These are phyloP conservation scores for Platanthera zijinensis DNA, from an alignment of 106 monocot genomes.

Conservation along the genomic window DNA sequence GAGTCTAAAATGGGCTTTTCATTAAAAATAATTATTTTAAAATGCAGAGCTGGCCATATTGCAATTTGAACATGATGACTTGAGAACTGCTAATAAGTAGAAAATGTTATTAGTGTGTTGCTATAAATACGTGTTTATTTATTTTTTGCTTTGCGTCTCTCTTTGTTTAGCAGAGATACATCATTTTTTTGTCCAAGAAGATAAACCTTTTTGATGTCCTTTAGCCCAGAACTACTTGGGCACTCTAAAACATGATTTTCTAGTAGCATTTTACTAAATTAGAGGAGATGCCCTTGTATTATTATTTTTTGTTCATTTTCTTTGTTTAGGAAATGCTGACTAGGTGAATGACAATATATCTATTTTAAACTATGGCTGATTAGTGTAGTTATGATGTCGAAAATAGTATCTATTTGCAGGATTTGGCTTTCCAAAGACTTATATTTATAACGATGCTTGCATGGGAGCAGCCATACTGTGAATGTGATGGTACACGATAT, in stretches of 20 bases:
- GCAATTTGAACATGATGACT: neutral
- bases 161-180: neutral
- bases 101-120: neutral
- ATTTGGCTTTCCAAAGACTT: constrained; percentile 89
- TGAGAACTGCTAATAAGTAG: neutral
- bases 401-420: constrained; percentile 34
- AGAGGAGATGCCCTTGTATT: neutral
- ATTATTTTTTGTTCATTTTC: neutral
- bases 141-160: neutral
- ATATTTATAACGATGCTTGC: constrained; percentile 97
- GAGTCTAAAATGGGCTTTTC: neutral
- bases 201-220: neutral
- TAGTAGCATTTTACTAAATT: neutral
- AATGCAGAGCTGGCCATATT: neutral
- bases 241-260: neutral
- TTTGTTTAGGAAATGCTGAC: neutral
- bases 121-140: neutral
- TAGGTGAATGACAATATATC: neutral
- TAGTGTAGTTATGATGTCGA: neutral
- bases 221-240: neutral
- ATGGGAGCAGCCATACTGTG: constrained; percentile 79
- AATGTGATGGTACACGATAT: constrained; percentile 21
- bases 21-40: neutral
- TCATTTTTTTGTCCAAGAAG: neutral
- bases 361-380: neutral